A percentile compares a stretch with the other conserved stretches of the same genome.
phyloP scores from a whole-genome alignment of 495 filamentous ascomycete species.

The Trichoderma gamsii region DNA sequence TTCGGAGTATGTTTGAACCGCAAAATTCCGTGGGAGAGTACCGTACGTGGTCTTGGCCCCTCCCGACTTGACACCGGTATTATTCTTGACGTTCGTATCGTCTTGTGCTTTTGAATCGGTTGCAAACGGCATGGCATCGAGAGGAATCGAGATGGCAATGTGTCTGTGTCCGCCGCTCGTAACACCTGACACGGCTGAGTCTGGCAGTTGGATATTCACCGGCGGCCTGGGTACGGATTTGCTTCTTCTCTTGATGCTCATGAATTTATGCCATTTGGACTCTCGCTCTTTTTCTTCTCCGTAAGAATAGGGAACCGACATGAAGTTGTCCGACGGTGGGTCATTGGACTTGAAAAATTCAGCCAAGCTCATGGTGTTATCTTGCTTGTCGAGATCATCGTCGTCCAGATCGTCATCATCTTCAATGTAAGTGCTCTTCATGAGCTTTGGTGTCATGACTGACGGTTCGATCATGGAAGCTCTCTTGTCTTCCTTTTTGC shows the following conservation, averaged over 20 bases:
- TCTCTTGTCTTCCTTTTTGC: slow-evolving; percentile 11
- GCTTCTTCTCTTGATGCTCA: not conserved
- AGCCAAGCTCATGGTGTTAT: slow-evolving; percentile 25
- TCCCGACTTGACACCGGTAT: not conserved
- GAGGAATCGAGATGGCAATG: slow-evolving; percentile 49
- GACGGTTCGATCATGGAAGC: not conserved
- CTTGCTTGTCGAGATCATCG: not conserved
- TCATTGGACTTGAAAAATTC: slow-evolving; percentile 31
- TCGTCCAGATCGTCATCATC: not conserved
- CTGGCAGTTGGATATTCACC: slow-evolving; percentile 36
- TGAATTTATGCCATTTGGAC: slow-evolving; percentile 23
- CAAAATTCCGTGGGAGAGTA: not conserved
- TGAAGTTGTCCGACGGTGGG: slow-evolving; percentile 32
- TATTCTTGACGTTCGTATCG: not conserved
- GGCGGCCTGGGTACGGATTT: slow-evolving; percentile 18
- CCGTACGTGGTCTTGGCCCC: not conserved
- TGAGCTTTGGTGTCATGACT: not conserved
- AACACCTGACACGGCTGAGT: slow-evolving; percentile 38
- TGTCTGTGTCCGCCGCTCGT: slow-evolving; percentile 39
- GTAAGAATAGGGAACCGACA: slow-evolving; percentile 32
- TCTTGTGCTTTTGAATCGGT: not conserved
- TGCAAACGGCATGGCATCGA: slow-evolving; percentile 25
- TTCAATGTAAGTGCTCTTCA: not conserved
- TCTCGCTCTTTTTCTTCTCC: slow-evolving; percentile 24
- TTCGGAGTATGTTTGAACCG: slow-evolving; percentile 16